Base-by-base conservation (phyloP, 768 basidiomycete species). In the Suillus sp. region DNA sequence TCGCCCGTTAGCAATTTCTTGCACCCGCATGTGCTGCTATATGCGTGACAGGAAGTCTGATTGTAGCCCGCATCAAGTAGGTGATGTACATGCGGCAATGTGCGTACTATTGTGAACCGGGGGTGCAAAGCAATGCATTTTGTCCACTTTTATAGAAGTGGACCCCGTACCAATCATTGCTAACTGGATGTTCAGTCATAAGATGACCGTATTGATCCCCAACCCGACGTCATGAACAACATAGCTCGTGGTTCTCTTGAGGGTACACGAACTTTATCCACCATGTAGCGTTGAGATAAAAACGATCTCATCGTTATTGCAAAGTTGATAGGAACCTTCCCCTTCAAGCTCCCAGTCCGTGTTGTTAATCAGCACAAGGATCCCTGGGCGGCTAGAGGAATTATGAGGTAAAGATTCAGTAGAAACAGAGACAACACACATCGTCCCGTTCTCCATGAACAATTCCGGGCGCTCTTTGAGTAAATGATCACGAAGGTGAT, bases 321-420 rank as follows among this genome's bases (percentile, higher is more conserved):
- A 78, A 62, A 99, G 77, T 65, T 78, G 80, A 73, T 96, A 97
- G 7, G 91, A 89, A 25, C 93, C 89, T 74, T 98, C 96, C 38
- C 94, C 95, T 74, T 98, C 96, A 7, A 99, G 81, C 75, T 99
- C 96, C 96, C 96, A 98, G 70, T 99, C 96, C 1, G 93, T 93
- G 69, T 96, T 93, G 71, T 99, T 99, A 60, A 99, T 86, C n/a
- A 99, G 81, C 4, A 99, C 96, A 3, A 99, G 81, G 42, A 99
- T 97, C 0, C 97, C 97, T 0, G 97, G 97, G 10, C 97, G 95
- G 43, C 97, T 96, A 70, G 1, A 37, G 43, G 13, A n/a, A 56
- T 18, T 4, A 25, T 69, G 10, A 64, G 42, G 16, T 62, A 48
- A 34, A 25, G 38, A 14, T 32, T 18, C 34, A 34, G 35, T 27